A percentile compares a stretch with the other conserved stretches of the same genome.
Evolutionary conservation across 2,329 filamentous ascomycete genomes (phyloP).

Genomic region (Exophiala calicioides): DNA sequence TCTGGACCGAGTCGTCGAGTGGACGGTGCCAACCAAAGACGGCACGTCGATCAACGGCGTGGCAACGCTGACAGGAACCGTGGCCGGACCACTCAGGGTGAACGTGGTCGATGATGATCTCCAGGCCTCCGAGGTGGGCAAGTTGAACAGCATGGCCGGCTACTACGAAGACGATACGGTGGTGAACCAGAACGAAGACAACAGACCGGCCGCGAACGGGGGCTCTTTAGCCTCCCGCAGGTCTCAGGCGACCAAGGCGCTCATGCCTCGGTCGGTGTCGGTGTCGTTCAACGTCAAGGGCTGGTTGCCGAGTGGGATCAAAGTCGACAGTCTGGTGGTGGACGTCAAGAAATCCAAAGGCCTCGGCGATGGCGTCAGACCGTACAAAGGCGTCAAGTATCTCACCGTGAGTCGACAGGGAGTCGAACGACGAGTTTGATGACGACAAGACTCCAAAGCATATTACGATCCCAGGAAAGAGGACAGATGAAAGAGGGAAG

Average conservation of each 20-base stretch:
- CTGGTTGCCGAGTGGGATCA: conserved; percentile 65
- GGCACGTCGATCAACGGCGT: conserved; percentile 65
- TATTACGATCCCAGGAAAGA: no score
- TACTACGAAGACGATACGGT: conserved; percentile 49
- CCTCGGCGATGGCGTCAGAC: conserved; percentile 82
- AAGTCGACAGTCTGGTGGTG: conserved; percentile 62
- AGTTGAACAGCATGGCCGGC: conserved; percentile 43
- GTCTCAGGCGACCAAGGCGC: conserved; percentile 62
- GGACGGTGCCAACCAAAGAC: conserved; percentile 79
- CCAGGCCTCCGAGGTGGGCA: conserved; percentile 33
- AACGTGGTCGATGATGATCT: conserved; percentile 34
- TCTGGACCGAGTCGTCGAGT: conserved; percentile 72
- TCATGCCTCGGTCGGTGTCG: conserved; percentile 78
- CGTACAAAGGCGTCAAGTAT: conserved; percentile 98
- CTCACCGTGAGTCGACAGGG: conserved; percentile 68
- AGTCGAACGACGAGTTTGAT: conserved; percentile 43
- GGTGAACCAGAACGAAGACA: conserved; percentile 32
- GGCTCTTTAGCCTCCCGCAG: conserved; percentile 27
- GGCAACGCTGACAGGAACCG: conserved; percentile 76
- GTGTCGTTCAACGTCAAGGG: conserved; percentile 66
- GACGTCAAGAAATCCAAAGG: conserved; percentile 80
- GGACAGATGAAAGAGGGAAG: no score
- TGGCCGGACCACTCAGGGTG: conserved; percentile 64
- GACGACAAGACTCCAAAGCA: no score
- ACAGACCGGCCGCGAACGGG: conserved; percentile 19